These are phyloP conservation scores for Kodamaea fungicola DNA, from an alignment of 1,139 yeast genomes.

Conservation along the genomic window DNA sequence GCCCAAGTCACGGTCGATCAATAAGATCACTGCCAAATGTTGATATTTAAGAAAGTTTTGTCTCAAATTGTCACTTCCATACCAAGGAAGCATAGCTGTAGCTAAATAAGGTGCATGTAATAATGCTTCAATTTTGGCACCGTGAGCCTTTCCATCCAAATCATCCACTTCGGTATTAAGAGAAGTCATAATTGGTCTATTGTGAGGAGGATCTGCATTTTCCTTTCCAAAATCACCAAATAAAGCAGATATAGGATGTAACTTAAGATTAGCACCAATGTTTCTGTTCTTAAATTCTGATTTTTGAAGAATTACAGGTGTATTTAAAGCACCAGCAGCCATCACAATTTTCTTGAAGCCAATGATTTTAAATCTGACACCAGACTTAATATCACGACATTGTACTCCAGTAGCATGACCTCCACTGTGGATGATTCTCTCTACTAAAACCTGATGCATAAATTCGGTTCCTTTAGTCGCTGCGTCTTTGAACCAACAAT, in stretches of 20 bases:
- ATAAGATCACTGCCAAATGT: slow-evolving; percentile 38
- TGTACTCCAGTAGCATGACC: slow-evolving; percentile 46
- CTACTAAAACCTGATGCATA: slow-evolving; percentile 46
- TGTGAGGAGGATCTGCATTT: slow-evolving; percentile 33
- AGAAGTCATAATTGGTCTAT: slow-evolving; percentile 49
- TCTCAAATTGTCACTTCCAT: slow-evolving; percentile 31
- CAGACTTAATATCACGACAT: slow-evolving; percentile 30
- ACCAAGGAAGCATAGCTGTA: slow-evolving; percentile 44
- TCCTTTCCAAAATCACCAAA: slow-evolving; percentile 44
- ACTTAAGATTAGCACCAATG: slow-evolving; percentile 51
- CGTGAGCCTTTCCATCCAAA: slow-evolving; percentile 54
- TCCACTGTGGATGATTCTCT: slow-evolving; percentile 33
- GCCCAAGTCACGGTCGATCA: slow-evolving; percentile 48
- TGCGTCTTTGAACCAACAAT: slow-evolving; percentile 53
- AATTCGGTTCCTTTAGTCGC: slow-evolving; percentile 45
- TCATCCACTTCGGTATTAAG: slow-evolving; percentile 50
- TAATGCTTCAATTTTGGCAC: slow-evolving; percentile 53
- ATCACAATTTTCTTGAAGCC: slow-evolving; percentile 49
- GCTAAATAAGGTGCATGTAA: slow-evolving; percentile 46
- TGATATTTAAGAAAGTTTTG: slow-evolving; percentile 37
- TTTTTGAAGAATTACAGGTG: slow-evolving; percentile 48
- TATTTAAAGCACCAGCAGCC: slow-evolving; percentile 49
- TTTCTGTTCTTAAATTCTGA: slow-evolving; percentile 53
- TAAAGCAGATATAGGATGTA: slow-evolving; percentile 48
- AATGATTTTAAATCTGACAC: slow-evolving; percentile 31